These are phyloP conservation scores for Synchytrium microbalum DNA, from an alignment of 371 early-diverging fungal genomes.

Conservation along the genomic window DNA sequence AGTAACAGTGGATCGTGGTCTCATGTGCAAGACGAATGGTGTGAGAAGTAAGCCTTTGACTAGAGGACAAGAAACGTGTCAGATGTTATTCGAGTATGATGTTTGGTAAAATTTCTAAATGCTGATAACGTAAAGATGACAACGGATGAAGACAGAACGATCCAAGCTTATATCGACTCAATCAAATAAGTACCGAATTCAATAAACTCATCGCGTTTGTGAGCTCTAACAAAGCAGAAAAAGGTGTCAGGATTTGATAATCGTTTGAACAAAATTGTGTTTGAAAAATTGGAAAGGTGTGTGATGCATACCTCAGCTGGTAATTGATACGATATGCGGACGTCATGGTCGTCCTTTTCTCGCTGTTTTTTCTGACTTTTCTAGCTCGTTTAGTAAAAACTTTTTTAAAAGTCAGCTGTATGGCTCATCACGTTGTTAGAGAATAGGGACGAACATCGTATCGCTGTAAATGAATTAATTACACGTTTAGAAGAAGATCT, in stretches of 20 bases:
- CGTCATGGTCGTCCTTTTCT: background rate
- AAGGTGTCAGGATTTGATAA: conserved; percentile 2
- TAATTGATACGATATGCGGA: conserved; percentile 52
- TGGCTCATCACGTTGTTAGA: background rate
- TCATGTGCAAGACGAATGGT: conserved; percentile 66
- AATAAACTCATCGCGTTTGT: conserved; percentile 66
- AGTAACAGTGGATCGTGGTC: conserved; percentile 24
- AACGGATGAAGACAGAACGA: too few relatives aligned
- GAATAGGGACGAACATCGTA: too few relatives aligned
- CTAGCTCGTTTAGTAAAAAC: too few relatives aligned
- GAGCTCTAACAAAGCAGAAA: conserved; percentile 30
- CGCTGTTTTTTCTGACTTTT: too few relatives aligned
- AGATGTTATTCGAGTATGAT: background rate
- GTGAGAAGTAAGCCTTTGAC: conserved; percentile 72
- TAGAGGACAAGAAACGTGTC: conserved; percentile 56
- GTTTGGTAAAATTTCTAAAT: background rate
- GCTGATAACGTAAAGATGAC: background rate
- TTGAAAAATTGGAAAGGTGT: conserved; percentile 3
- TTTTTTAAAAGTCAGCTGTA: too few relatives aligned
- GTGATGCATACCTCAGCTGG: conserved; percentile 41
- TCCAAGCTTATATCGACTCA: too few relatives aligned
- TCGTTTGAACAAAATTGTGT: too few relatives aligned
- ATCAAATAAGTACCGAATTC: conserved; percentile 33
- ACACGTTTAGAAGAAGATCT: too few relatives aligned
- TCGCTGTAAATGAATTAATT: too few relatives aligned